Percentiles rank a stretch among this genome's conserved stretches.
These are phyloP conservation scores for Solanum etuberosum DNA, from an alignment of 257 asterid genomes.

Conservation along the genomic window DNA sequence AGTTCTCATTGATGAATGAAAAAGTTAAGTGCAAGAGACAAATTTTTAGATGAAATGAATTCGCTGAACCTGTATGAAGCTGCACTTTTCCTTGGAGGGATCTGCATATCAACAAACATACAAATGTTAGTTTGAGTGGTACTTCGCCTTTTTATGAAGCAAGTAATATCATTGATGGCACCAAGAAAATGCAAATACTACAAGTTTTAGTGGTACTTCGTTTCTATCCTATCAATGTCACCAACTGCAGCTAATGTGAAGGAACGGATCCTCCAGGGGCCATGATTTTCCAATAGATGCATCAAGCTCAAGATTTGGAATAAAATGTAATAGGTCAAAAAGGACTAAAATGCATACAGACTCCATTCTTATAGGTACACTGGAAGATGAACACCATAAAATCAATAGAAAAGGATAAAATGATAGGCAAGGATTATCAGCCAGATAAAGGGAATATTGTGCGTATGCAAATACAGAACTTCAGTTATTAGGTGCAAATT, in stretches of 20 bases:
- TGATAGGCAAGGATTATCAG: neutral
- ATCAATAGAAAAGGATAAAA: neutral
- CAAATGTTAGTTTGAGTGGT: constrained; percentile 7
- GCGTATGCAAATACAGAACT: neutral
- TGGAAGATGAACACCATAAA: neutral
- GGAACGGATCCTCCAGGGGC: neutral
- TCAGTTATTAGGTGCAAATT: neutral
- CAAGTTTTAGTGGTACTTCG: neutral
- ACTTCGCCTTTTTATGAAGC: neutral
- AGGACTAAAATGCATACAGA: neutral
- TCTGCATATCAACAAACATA: constrained; percentile 36
- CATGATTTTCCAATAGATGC: neutral
- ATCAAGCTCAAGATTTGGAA: neutral
- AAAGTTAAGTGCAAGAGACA: neutral
- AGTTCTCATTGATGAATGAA: neutral
- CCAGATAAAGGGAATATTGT: neutral
- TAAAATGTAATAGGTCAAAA: neutral
- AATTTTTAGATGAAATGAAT: neutral
- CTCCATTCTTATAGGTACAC: neutral
- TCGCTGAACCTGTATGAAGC: constrained; percentile 84
- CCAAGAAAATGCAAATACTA: neutral
- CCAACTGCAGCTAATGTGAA: neutral
- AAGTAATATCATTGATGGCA: neutral
- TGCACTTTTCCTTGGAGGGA: constrained; percentile 88
- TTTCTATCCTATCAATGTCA: neutral